Evolutionary conservation across 305 asterid species (phyloP), one percentile per base, ranked within the genome.

Genomic region (Fraxinus greggii): DNA sequence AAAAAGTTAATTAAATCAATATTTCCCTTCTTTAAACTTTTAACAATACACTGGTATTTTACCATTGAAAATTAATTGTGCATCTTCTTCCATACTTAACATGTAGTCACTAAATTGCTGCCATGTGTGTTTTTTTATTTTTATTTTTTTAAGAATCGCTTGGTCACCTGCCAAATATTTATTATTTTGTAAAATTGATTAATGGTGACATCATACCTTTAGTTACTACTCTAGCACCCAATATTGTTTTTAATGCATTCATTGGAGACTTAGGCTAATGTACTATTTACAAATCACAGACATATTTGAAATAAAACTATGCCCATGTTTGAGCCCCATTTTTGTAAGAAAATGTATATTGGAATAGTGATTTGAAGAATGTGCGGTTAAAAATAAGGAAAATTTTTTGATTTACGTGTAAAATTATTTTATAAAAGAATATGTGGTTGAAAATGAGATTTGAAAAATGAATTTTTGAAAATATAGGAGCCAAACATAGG

Each of bases 171-270:
- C 97, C 99, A 78, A 97, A 95, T 85, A 93, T 95, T 86, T 89
- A 97, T 87, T 95, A 98, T 84, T 95, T 76, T 83, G 97, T 97
- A 10, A 95, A 95, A 87, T 94, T 95, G 81, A 91, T 95, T 98
- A 95, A 97, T 7, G 98, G 99, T 88, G 97, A 98, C 83, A 86
- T 93, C 82, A 86, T 95, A 83, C 98, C 99, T 32, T 88, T 95
- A 93, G 94, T 98, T 82, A 94, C 80, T 84, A 95, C 99, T 21
- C 86, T 95, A 85, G 98, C 98, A 74, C 86, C 97, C 42, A 89
- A 89, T 82, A 89, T 90, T 67, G 91, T 92, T 76, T 95, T 95
- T 81, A 86, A 91, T 85, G 93, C 97, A 82, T 94, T 95, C 88
- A 75, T 86, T 78, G 99, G 97, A 69, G 97, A 94, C 82, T 92